Evolutionary conservation across 2,329 filamentous ascomycete species (phyloP).

Genomic region (Simplicillium sp.): DNA sequence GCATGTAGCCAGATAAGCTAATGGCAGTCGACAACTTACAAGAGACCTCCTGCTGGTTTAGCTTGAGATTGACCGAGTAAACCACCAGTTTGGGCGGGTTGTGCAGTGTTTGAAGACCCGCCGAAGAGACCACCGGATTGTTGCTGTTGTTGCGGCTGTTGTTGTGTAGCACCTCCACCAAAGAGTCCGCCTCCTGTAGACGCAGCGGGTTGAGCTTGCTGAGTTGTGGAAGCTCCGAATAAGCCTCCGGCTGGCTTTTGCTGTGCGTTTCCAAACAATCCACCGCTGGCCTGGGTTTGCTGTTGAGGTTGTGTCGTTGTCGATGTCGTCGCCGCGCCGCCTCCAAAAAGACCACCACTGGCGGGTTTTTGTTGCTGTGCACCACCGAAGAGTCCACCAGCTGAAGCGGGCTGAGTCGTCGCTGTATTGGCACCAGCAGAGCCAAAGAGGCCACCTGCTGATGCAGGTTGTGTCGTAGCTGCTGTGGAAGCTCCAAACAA

Average conservation of each 20-base stretch:
- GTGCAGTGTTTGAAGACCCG: constrained; percentile 10
- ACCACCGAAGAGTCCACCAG: constrained; percentile 21
- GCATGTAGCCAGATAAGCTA: not conserved
- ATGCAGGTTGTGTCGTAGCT: constrained; percentile 9
- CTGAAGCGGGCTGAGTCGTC: constrained; percentile 8
- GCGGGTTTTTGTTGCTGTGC: constrained; percentile 17
- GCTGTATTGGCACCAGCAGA: constrained; percentile 2
- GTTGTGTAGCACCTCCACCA: constrained; percentile 10
- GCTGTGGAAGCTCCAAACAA: constrained; percentile 21
- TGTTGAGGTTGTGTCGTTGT: constrained; percentile 11
- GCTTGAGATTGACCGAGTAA: constrained; percentile 24
- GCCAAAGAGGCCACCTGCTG: constrained; percentile 3
- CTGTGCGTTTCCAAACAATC: constrained; percentile 7
- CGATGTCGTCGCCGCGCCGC: constrained; percentile 9
- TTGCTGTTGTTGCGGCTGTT: constrained; percentile 10
- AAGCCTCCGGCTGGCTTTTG: constrained; percentile 7
- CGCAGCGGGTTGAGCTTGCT: constrained; percentile 1
- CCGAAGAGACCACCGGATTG: constrained; percentile 19
- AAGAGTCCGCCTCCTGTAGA: constrained; percentile 14
- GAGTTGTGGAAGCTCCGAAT: constrained; percentile 4
- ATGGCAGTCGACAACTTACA: constrained; percentile 15
- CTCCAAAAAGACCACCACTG: constrained; percentile 21
- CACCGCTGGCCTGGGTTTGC: constrained; percentile 12
- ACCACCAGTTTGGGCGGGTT: constrained; percentile 11
- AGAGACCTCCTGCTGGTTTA: constrained; percentile 19